Percentiles rank a stretch among this genome's conserved stretches.
phyloP scores from a whole-genome alignment of 2,329 filamentous ascomycete genomes.

The Gnomoniopsis smithogilvyi region DNA sequence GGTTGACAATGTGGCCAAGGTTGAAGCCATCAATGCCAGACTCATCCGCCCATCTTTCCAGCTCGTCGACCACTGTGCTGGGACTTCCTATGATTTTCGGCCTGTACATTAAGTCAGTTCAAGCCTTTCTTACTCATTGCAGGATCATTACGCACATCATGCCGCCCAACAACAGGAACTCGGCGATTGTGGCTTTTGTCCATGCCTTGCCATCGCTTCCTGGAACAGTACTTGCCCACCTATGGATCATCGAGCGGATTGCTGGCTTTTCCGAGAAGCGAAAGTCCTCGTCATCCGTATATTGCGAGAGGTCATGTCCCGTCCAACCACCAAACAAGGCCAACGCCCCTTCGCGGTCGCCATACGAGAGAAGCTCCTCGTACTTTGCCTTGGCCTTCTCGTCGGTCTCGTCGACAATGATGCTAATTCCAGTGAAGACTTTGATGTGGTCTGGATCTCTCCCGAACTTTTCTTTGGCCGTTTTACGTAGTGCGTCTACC shows the following conservation, averaged over 20 bases:
- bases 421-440: conserved; percentile 8
- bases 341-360: conserved; percentile 4
- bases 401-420: conserved; percentile 12
- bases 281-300: conserved; percentile 11
- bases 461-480: not conserved
- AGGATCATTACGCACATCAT: too few species aligned
- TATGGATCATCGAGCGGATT: conserved; percentile 9
- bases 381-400: conserved; percentile 11
- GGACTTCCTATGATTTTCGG: conserved; percentile 4
- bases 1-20: conserved; percentile 14
- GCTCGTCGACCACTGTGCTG: conserved; percentile 14
- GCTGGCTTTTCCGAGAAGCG: not conserved
- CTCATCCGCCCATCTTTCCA: conserved; percentile 16
- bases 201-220: conserved; percentile 7
- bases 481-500: conserved; percentile 1
- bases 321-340: conserved; percentile 9
- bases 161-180: not conserved
- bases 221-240: conserved; percentile 2
- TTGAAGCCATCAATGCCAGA: conserved; percentile 20
- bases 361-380: conserved; percentile 4
- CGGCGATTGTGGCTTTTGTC: conserved; percentile 8
- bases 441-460: conserved; percentile 1
- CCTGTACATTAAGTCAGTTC: too few species aligned
- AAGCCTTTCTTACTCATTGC: too few species aligned
- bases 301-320: conserved; percentile 5